Base-by-base conservation (phyloP, 192 early-diverging fungal species). In the Rhizoclosmatium sp. region DNA sequence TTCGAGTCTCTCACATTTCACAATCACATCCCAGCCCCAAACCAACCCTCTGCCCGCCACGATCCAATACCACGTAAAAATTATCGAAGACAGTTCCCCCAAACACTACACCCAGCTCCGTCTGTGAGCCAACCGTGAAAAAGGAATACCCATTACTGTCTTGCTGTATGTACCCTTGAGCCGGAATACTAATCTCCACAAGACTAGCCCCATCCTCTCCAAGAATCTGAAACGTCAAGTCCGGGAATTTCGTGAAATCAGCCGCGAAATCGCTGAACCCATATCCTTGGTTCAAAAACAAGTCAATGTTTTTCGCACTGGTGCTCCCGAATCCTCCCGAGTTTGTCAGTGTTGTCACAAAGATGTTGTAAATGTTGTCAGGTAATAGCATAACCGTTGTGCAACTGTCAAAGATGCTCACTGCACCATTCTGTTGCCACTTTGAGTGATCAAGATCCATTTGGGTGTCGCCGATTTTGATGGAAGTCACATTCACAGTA, bases 11-110 rank as follows among this genome's bases (percentile, higher is more conserved):
- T 56, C 14, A 56, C 69, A 7, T 54, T 3, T 10, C 69, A 44
- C 78, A 80, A 56, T 80, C 78, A 49, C 78, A 80, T 5, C 78
- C 78, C 5, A 61, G 59, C 16, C 61, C 78, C 12, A 80, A 54
- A 49, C 78, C 78, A 10, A 80, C 60, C 23, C 78, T 21, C 23
- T 16, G 9, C 12, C 47, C 47, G 39, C 19, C 69, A 21, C 78
- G 69, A 62, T 80, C 78, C 21, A 80, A 56, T n/a, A 80, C 78
- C 3, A 80, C 61, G 40, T 61, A 73, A 65, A 80, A 74, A 21
- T 21, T 51, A 54, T 80, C 61, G 23, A 80, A 80, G 4, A 74
- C 67, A 21, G 69, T 71, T 39, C 56, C 78, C 5, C 78, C 78
- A 64, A 80, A 73, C 9, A 80, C 62, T 9, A 80, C 61, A n/a